Conservation (phyloP, 2,329 filamentous ascomycete genomes). For the Trichoderma polysporum region DNA sequence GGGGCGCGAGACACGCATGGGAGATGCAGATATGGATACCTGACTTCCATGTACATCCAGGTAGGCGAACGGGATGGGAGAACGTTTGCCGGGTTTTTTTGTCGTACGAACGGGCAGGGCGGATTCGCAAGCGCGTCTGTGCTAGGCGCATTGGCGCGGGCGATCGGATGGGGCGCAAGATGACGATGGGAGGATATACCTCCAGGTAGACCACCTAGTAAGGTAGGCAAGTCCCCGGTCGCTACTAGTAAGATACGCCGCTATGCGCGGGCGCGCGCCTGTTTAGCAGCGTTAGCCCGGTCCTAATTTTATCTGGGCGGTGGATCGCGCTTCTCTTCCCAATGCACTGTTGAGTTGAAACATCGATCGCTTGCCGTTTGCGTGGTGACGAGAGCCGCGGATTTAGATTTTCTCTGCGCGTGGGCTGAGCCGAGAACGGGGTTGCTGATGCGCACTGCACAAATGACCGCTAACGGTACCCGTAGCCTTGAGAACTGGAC, state of each 20-base stretch:
- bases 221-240: too few species aligned
- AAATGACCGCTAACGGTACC: neutral
- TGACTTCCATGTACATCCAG: neutral
- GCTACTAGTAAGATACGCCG: neutral
- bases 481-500: neutral
- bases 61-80: neutral
- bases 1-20: neutral
- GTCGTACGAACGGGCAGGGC: neutral
- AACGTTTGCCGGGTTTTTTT: neutral
- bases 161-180: constrained; percentile 9
- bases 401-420: too few species aligned
- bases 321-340: neutral
- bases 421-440: neutral
- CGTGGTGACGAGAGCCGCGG: neutral
- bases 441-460: constrained; percentile 3
- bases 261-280: constrained; percentile 7
- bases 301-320: constrained; percentile 3
- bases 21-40: constrained; percentile 2
- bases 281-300: neutral
- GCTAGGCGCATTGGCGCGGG: constrained; percentile 17
- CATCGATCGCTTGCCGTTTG: neutral
- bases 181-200: neutral
- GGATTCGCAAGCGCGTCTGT: constrained; percentile 12
- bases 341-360: neutral
- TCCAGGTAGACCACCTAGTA: neutral